Conservation (phyloP, 225 moss, liverwort and hornwort species). For the Pseudisothecium myosuroides region DNA sequence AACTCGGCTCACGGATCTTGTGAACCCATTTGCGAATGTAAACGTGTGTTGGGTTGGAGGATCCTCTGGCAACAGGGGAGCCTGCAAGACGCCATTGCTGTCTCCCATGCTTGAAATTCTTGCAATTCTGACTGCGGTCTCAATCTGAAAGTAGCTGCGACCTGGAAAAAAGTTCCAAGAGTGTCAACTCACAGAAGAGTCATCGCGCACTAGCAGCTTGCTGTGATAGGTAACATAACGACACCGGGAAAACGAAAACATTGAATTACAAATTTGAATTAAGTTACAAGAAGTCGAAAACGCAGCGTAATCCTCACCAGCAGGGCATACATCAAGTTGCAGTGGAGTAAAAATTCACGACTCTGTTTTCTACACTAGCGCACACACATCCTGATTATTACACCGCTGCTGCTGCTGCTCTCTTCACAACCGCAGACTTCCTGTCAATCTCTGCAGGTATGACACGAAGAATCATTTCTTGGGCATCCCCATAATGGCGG, state of each 20-base stretch:
- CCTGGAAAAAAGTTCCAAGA: neutral
- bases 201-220: neutral
- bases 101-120: neutral
- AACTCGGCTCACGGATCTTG: conserved; percentile 2
- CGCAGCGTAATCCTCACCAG: neutral
- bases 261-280: neutral
- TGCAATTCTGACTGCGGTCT: no score
- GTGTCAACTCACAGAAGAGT: neutral
- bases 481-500: neutral
- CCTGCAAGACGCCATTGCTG: neutral
- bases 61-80: neutral
- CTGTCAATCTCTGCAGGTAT: neutral
- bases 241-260: neutral
- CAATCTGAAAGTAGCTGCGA: neutral
- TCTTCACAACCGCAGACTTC: neutral
- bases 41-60: neutral
- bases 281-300: neutral
- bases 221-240: neutral
- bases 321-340: neutral
- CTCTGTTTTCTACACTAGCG: neutral
- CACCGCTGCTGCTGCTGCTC: neutral
- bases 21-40: conserved; percentile 13
- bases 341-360: neutral
- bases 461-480: neutral
- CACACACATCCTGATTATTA: neutral